Evolutionary conservation across 2,329 filamentous ascomycete genomes (phyloP).

Genomic region (Diaporthe sp.): DNA sequence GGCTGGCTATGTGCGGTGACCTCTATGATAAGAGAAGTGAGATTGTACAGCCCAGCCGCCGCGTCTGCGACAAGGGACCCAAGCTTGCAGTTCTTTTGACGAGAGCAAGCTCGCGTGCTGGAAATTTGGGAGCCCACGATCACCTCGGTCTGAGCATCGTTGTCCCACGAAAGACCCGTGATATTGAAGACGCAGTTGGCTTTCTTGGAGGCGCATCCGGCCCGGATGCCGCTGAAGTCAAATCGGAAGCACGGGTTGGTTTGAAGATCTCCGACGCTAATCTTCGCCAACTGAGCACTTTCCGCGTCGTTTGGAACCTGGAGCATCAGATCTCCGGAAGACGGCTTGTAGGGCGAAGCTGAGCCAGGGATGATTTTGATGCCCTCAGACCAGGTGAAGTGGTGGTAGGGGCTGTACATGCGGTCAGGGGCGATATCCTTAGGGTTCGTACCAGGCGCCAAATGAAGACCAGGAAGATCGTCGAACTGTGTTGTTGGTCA

Average conservation of each 20-base stretch:
- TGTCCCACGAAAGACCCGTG: slow-evolving; percentile 49
- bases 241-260: slow-evolving; percentile 50
- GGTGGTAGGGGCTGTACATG: slow-evolving; percentile 44
- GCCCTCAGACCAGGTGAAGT: slow-evolving; percentile 51
- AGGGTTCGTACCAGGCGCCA: slow-evolving; percentile 15
- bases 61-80: slow-evolving; percentile 43
- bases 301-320: slow-evolving; percentile 42
- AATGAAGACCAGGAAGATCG: slow-evolving; percentile 34
- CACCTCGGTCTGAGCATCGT: slow-evolving; percentile 39
- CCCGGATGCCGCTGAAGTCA: slow-evolving; percentile 50
- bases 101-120: slow-evolving; percentile 47
- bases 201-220: slow-evolving; percentile 54
- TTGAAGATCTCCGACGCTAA: slow-evolving; percentile 42
- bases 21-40: slow-evolving; percentile 55
- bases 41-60: slow-evolving; percentile 45
- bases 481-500: slow-evolving; percentile 42
- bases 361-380: slow-evolving; percentile 49
- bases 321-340: slow-evolving; percentile 46
- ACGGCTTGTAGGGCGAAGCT: slow-evolving; percentile 46
- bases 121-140: slow-evolving; percentile 43
- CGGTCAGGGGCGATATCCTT: slow-evolving; percentile 28
- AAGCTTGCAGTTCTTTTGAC: slow-evolving; percentile 47
- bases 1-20: slow-evolving; percentile 51
- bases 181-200: slow-evolving; percentile 53
- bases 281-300: slow-evolving; percentile 38